Conservation (phyloP, 2,329 filamentous ascomycete genomes). For the Geosmithia flava region DNA sequence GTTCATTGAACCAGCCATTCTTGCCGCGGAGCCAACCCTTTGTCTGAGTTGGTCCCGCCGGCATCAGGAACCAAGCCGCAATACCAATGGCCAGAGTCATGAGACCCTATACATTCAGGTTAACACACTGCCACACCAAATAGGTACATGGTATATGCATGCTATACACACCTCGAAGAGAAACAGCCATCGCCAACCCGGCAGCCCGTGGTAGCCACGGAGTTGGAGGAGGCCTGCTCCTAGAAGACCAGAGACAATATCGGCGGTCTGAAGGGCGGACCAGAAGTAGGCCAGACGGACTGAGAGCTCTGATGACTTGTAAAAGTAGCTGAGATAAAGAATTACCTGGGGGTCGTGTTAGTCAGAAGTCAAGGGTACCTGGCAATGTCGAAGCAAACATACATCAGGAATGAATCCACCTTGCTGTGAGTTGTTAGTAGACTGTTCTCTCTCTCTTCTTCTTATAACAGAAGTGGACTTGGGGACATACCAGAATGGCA, state of each 20-base stretch:
- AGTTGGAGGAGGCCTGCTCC: conserved; percentile 13
- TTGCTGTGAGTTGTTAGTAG: conserved; percentile 11
- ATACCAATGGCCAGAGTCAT: conserved; percentile 9
- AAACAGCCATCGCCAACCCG: conserved; percentile 21
- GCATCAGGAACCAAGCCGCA: conserved; percentile 16
- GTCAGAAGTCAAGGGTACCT: conserved; percentile 3
- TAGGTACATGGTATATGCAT: not conserved
- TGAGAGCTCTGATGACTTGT: conserved; percentile 12
- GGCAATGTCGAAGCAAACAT: not conserved
- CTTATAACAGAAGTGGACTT: too few relatives aligned
- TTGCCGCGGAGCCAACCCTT: conserved; percentile 32
- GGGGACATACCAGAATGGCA: conserved; percentile 21
- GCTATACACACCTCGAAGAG: conserved; percentile 32
- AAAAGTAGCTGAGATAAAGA: conserved; percentile 14
- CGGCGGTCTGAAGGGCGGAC: conserved; percentile 10
- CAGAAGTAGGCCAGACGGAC: conserved; percentile 13
- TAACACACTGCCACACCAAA: not conserved
- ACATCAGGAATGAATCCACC: conserved; percentile 32
- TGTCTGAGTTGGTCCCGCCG: conserved; percentile 19
- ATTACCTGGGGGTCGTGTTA: conserved; percentile 10
- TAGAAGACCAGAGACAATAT: conserved; percentile 11
- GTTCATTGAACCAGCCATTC: conserved; percentile 8
- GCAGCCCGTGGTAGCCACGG: conserved; percentile 10
- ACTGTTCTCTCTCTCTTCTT: too few relatives aligned
- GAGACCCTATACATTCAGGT: conserved; percentile 6